A percentile compares a stretch with the other conserved stretches of the same genome.
phyloP scores from a whole-genome alignment of 257 asterid species.

The Schizonepeta tenuifolia region DNA sequence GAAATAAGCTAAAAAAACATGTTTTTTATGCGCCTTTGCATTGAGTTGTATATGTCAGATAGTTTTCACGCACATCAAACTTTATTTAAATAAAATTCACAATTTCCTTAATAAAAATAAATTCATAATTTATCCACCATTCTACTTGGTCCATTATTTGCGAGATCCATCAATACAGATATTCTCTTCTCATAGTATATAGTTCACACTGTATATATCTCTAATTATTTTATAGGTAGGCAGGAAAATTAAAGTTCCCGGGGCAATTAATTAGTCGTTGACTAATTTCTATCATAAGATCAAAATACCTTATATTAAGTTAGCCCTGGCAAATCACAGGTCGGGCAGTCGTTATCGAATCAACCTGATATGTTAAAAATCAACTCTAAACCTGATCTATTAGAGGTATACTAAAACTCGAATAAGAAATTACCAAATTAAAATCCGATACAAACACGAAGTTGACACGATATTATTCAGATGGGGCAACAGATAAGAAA shows the following conservation, averaged over 20 bases:
- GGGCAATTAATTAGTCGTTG: background rate
- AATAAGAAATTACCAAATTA: no score
- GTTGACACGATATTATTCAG: no score
- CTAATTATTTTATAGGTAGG: background rate
- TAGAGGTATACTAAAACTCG: no score
- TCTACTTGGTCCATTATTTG: background rate
- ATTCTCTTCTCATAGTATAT: background rate
- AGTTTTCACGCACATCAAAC: background rate
- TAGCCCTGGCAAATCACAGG: no score
- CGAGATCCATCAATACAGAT: background rate
- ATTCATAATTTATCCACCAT: background rate
- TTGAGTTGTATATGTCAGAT: background rate
- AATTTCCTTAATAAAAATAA: no score
- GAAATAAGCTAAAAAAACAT: background rate
- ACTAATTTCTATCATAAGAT: background rate
- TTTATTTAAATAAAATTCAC: background rate
- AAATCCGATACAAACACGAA: no score
- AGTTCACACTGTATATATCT: background rate
- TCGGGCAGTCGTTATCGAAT: no score
- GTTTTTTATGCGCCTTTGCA: background rate
- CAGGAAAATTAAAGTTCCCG: background rate
- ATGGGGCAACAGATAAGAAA: no score
- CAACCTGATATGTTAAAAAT: no score
- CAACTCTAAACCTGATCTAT: no score
- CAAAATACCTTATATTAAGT: background rate